Evolutionary conservation across 257 asterid species (phyloP).

Genomic region (Cordia subcordata): DNA sequence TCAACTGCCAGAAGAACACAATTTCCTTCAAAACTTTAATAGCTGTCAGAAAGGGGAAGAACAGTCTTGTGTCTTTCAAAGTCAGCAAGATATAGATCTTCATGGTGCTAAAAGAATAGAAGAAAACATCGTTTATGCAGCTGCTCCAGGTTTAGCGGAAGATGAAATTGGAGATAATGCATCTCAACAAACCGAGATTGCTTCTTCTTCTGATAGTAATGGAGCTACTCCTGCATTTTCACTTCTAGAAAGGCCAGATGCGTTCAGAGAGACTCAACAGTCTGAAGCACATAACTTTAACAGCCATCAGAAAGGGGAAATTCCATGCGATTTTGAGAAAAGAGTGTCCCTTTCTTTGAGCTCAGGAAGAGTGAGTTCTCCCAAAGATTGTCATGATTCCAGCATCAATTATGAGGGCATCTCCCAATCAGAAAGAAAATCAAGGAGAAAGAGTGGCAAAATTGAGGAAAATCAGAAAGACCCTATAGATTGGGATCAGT

Average conservation of each 20-base stretch:
- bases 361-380: not conserved
- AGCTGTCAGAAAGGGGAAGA: not conserved
- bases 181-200: not conserved
- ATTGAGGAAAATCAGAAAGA: slow-evolving; percentile 8
- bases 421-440: not conserved
- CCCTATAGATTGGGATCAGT: slow-evolving; percentile 38
- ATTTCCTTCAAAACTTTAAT: too few species aligned
- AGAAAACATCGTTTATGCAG: too few species aligned
- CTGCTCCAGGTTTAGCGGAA: not conserved
- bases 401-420: not conserved
- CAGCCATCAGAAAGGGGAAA: not conserved
- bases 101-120: not conserved
- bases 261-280: slow-evolving; percentile 1
- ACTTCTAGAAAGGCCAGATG: slow-evolving; percentile 2
- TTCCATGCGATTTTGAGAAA: not conserved
- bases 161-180: not conserved
- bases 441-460: slow-evolving; percentile 11
- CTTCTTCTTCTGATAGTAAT: not conserved
- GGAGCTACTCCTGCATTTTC: not conserved
- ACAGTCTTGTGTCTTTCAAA: not conserved
- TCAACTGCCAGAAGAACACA: slow-evolving; percentile 1
- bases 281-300: not conserved
- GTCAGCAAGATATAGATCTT: not conserved
- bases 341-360: not conserved
- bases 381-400: not conserved